phyloP scores from a whole-genome alignment of 805 yeast genomes.

The Allodekkera sacchari region DNA sequence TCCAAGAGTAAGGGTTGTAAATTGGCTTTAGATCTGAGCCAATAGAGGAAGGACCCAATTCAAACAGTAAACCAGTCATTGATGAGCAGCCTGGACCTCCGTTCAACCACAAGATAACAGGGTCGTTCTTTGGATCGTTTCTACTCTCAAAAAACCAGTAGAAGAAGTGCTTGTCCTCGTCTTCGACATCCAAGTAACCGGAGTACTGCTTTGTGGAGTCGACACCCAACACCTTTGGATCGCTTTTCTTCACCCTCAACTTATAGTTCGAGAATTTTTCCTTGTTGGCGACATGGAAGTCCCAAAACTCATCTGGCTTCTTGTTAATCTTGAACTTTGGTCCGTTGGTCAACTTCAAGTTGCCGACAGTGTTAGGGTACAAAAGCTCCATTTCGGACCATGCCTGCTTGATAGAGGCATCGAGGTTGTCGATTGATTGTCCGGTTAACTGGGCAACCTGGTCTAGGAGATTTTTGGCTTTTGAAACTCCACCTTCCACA shows the following conservation, averaged over 20 bases:
- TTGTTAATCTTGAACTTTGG: constrained; percentile 35
- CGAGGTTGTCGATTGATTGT: constrained; percentile 39
- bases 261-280: constrained; percentile 35
- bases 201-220: constrained; percentile 64
- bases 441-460: constrained; percentile 44
- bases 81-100: constrained; percentile 98
- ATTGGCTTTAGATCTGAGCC: constrained; percentile 58
- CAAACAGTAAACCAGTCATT: constrained; percentile 81
- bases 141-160: constrained; percentile 93
- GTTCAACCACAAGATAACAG: constrained; percentile 79
- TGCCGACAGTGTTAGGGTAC: constrained; percentile 48
- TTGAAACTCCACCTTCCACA: constrained; percentile 3
- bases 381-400: constrained; percentile 59
- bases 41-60: constrained; percentile 81
- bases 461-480: constrained; percentile 20
- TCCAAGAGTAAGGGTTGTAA: constrained; percentile 84
- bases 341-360: constrained; percentile 39
- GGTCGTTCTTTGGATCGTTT: constrained; percentile 79
- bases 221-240: constrained; percentile 43
- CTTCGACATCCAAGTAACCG: constrained; percentile 63
- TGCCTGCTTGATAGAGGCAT: constrained; percentile 38
- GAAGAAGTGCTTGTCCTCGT: constrained; percentile 77
- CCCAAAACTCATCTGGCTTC: constrained; percentile 28
- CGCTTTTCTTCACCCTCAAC: constrained; percentile 40
- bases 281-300: constrained; percentile 20